A percentile compares a stretch with the other conserved stretches of the same genome.
phyloP scores from a whole-genome alignment of 371 early-diverging fungal genomes.

The Entomophthora muscae region DNA sequence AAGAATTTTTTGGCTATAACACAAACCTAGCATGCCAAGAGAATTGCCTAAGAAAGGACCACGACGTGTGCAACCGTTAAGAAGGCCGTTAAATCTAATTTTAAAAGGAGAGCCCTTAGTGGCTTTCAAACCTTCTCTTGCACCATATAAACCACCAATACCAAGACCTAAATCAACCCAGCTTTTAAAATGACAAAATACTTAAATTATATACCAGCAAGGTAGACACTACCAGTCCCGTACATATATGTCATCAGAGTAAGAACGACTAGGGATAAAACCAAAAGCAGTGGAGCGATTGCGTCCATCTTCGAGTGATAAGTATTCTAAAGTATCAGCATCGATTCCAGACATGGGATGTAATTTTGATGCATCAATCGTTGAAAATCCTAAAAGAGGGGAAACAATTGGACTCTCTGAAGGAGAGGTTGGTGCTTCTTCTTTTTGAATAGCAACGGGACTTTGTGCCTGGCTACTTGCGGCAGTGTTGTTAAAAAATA shows the following conservation, averaged over 20 bases:
- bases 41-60: conserved; percentile 79
- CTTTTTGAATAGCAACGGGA: too few relatives aligned
- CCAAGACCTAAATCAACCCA: conserved; percentile 22
- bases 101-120: conserved; percentile 38
- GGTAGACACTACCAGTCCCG: conserved; percentile 66
- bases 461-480: too few relatives aligned
- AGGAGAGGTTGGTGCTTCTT: too few relatives aligned
- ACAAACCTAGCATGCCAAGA: conserved; percentile 41
- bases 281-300: conserved; percentile 17
- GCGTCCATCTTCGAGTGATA: conserved; percentile 28
- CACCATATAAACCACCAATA: conserved; percentile 64
- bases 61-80: conserved; percentile 68
- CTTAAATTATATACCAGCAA: conserved; percentile 30
- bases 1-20: background rate
- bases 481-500: too few relatives aligned
- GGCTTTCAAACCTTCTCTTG: conserved; percentile 55
- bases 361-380: conserved; percentile 23
- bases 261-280: conserved; percentile 53
- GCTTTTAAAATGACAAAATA: conserved; percentile 1
- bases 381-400: background rate
- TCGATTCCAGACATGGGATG: conserved; percentile 37
- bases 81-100: conserved; percentile 61
- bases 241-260: conserved; percentile 75
- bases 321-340: conserved; percentile 31
- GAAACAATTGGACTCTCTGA: too few relatives aligned